Evolutionary conservation across 1,139 yeast genomes (phyloP).

Genomic region (Suhomyces bokatorum): DNA sequence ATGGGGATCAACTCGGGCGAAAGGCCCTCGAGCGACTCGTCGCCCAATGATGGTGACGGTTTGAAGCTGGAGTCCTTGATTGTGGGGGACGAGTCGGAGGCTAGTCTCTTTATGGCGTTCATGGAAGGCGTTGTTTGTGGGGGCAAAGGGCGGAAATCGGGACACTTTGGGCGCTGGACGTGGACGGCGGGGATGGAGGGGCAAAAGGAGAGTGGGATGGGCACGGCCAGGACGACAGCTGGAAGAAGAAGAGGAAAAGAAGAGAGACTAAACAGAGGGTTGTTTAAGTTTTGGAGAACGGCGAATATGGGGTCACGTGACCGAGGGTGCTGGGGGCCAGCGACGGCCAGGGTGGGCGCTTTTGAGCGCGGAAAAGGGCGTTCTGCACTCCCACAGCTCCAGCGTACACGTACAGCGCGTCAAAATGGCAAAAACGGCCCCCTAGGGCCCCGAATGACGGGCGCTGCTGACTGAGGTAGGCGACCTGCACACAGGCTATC

Average conservation of each 20-base stretch:
- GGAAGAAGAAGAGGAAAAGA: not conserved
- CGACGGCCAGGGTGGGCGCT: not conserved
- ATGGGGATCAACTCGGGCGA: slow-evolving; percentile 78
- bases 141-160: not conserved
- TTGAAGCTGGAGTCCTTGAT: slow-evolving; percentile 6
- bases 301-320: not conserved
- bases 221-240: not conserved
- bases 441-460: not conserved
- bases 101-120: slow-evolving; percentile 16
- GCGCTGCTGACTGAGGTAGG: not conserved
- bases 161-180: not conserved
- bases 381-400: too few species aligned
- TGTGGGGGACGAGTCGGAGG: slow-evolving; percentile 15
- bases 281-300: too few species aligned
- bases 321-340: not conserved
- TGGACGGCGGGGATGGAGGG: not conserved
- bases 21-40: slow-evolving; percentile 24
- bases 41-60: not conserved
- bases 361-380: not conserved
- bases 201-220: not conserved
- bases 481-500: not conserved
- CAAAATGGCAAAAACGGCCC: not conserved
- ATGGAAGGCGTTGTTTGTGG: slow-evolving; percentile 6
- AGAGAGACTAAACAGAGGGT: too few species aligned
- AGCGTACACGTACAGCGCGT: not conserved